These are phyloP conservation scores for Penicillium sp. DNA, from an alignment of 2,329 filamentous ascomycete genomes.

Conservation along the genomic window DNA sequence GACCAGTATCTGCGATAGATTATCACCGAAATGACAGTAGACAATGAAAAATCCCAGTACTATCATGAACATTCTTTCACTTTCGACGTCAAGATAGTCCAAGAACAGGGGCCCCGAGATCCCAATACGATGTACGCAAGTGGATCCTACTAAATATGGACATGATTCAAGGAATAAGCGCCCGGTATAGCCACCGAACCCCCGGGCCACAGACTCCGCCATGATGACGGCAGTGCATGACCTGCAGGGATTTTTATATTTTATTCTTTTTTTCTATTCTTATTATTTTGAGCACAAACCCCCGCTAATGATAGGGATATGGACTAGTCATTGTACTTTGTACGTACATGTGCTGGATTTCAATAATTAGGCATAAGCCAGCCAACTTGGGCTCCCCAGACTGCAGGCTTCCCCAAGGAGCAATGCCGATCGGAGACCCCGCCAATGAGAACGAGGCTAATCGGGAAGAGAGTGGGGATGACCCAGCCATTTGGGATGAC, in stretches of 20 bases:
- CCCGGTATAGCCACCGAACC: not conserved
- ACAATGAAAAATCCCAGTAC: not conserved
- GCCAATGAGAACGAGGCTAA: slow-evolving; percentile 11
- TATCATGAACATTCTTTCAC: not conserved
- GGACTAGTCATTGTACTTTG: too few species aligned
- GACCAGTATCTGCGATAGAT: not conserved
- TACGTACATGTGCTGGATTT: too few species aligned
- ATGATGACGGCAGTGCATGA: not conserved
- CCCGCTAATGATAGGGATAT: not conserved
- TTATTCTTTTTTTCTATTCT: too few species aligned
- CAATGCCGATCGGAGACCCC: slow-evolving; percentile 7
- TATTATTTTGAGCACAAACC: too few species aligned
- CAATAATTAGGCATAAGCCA: not conserved
- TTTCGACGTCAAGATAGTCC: not conserved
- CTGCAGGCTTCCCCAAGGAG: slow-evolving; percentile 14
- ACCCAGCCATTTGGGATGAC: not conserved
- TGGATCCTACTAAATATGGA: not conserved
- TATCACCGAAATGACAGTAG: not conserved
- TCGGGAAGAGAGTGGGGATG: not conserved
- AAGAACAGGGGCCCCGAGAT: not conserved
- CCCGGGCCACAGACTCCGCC: not conserved
- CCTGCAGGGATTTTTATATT: not conserved
- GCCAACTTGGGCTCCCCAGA: not conserved
- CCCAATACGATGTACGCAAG: not conserved
- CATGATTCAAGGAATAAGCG: slow-evolving; percentile 16